Percentiles rank a stretch among this genome's conserved stretches.
These are phyloP conservation scores for Euphorbia corollata DNA, from an alignment of 441 rosid genomes.

Conservation along the genomic window DNA sequence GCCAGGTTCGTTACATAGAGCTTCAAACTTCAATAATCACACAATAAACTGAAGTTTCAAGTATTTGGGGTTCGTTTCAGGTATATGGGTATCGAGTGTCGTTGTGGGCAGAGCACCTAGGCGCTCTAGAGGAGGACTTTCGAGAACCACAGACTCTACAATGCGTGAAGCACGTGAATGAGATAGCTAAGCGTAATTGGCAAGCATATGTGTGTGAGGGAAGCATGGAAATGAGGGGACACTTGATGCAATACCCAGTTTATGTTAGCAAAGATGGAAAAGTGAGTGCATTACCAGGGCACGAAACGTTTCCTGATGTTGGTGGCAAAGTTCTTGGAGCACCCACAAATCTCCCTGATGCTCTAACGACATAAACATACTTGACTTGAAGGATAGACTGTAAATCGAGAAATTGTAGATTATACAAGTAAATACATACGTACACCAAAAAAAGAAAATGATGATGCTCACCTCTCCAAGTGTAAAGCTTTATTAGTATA, in stretches of 20 bases:
- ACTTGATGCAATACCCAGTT: slow-evolving; percentile 51
- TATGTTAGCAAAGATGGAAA: slow-evolving; percentile 33
- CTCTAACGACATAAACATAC: slow-evolving; percentile 45
- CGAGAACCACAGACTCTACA: slow-evolving; percentile 29
- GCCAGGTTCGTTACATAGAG: slow-evolving; percentile 35
- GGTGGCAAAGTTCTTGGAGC: slow-evolving; percentile 62
- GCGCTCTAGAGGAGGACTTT: slow-evolving; percentile 31
- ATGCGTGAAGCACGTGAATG: slow-evolving; percentile 38
- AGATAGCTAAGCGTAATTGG: slow-evolving; percentile 40
- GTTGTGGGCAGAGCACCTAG: slow-evolving; percentile 56
- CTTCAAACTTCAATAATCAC: neutral
- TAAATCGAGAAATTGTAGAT: neutral
- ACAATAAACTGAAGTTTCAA: neutral
- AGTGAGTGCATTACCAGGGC: slow-evolving; percentile 29
- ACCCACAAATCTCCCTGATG: slow-evolving; percentile 50
- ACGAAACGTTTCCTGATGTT: slow-evolving; percentile 51
- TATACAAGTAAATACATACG: neutral
- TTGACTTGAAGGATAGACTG: neutral
- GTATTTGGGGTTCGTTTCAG: slow-evolving; percentile 12
- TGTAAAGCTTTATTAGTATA: too few relatives aligned
- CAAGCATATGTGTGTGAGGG: slow-evolving; percentile 30
- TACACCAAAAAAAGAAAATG: neutral
- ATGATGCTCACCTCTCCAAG: too few relatives aligned
- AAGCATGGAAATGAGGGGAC: slow-evolving; percentile 48
- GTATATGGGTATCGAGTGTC: slow-evolving; percentile 55